Base-by-base conservation (phyloP, 805 yeast species). In the Alloascoidea africana region DNA sequence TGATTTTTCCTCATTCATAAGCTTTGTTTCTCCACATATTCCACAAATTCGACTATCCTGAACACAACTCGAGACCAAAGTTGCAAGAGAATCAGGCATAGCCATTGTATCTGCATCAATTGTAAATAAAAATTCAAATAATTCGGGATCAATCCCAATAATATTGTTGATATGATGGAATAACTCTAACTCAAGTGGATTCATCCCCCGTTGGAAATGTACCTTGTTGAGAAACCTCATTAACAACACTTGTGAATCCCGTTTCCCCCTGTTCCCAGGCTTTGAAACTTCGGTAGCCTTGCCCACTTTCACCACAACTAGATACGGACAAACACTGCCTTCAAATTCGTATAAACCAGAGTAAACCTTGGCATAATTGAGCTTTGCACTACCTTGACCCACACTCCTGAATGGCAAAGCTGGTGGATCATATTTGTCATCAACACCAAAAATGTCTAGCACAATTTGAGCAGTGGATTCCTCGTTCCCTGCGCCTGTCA, bases 71-170 rank as follows among this genome's bases (percentile, higher is more conserved):
- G 77, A 74, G 16, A 66, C 67, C 62, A 73, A 60, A 39, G 73
- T 67, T 33, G 72, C 70, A 41, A 72, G 49, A 18, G 73, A 60
- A 45, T 73, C 77, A 1, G 68, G 70, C 38, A 51, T 57, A 5
- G 71, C 74, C 44, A 58, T 59, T 2, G 79, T 71, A 51, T 73
- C 80, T n/a, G 79, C 80, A 53, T 73, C 80, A 13, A 73, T 74
- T 66, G 72, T 70, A 42, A 73, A 51, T 14, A 69, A 51, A 40
- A 64, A 62, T 47, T 73, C 80, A 47, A 72, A 73, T 32, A 68
- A 56, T 46, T 73, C 79, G 1, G 77, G 66, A 63, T 72, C 75
- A 16, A 73, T 60, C 5, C 80, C 80, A 18, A 76, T 69, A 18
- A 72, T 58, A 45, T 70, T 63, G 62, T 72, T 72, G 36, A 73